Evolutionary conservation across 1,139 yeast genomes (phyloP).

Genomic region (Yamadazyma kanchanaburiensis): DNA sequence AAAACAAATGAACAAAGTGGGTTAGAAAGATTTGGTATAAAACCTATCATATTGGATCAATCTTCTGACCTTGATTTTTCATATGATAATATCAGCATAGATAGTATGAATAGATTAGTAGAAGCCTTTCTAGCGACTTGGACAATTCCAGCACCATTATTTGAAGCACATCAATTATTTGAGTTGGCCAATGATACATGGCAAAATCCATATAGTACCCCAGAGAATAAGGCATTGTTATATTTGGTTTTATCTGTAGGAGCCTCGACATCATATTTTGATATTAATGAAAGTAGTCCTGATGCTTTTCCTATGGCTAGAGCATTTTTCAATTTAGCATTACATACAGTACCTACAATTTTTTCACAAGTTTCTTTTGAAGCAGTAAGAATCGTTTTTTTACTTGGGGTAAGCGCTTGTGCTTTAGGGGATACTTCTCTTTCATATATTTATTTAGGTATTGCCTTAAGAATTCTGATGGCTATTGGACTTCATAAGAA

Average conservation of each 20-base stretch:
- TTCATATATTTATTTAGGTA: conserved; percentile 10
- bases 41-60: conserved; percentile 8
- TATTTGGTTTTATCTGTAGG: conserved; percentile 10
- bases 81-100: conserved; percentile 6
- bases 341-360: conserved; percentile 10
- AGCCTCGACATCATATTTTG: conserved; percentile 12
- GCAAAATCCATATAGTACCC: conserved; percentile 8
- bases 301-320: conserved; percentile 11
- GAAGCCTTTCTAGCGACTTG: conserved; percentile 11
- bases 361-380: conserved; percentile 11
- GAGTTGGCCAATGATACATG: conserved; percentile 8
- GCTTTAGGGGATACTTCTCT: conserved; percentile 11
- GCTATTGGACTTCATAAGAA: conserved; percentile 13
- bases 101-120: conserved; percentile 6
- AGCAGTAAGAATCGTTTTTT: conserved; percentile 9
- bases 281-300: conserved; percentile 8
- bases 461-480: conserved; percentile 10
- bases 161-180: conserved; percentile 10
- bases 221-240: conserved; percentile 10
- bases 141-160: conserved; percentile 9
- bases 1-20: conserved; percentile 4
- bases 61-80: conserved; percentile 5
- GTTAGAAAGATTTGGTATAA: conserved; percentile 10
- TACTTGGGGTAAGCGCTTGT: conserved; percentile 10
- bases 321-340: conserved; percentile 9